Evolutionary conservation across 108 stramenopile species (phyloP), one percentile per base, ranked within the genome.

Genomic region (Conticribra guillardii): DNA sequence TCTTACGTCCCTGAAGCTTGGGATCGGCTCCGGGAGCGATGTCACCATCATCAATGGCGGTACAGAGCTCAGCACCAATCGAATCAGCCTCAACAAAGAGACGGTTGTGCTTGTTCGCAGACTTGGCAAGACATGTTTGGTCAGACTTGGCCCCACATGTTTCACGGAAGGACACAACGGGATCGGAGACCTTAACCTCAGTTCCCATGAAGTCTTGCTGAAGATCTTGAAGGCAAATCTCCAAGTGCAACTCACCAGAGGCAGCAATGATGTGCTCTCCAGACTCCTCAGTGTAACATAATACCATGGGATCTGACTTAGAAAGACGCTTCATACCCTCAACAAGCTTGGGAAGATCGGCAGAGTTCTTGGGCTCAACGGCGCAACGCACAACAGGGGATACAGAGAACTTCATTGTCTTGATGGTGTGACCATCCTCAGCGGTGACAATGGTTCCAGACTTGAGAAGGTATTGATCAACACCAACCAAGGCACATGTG

Each of bases 51-150:
- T 99, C 99, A 80, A 99, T 97, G 53, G 97, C 98, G 51, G 72
- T 89, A 70, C 90, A 86, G 17, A 99, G 88, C 71, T 97, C 98
- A 18, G 89, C 73, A 46, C 83, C 79, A 44, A 99, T 79, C 27
- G 94, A 75, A 60, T 85, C 86, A 46, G 93, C 98, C 71, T 92
- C 90, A 34, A 96, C 82, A 83, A 97, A 98, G 50, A 99, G 97
- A 89, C 99, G 97, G 81, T 99, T 99, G 95, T 99, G 99, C 92
- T 99, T 99, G 97, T 99, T 99, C 72, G 98, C 96, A 49, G 97
- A 98, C 97, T 99, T 99, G 84, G 98, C 96, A 55, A 99, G 88
- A 83, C 96, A 96, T 53, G 87, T 92, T 67, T 89, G 82, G 73
- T 78, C 71, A 30, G 98, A 98, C 83, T 97, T 93, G 21, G 83